Evolutionary conservation across 2,329 filamentous ascomycete species (phyloP).

Genomic region (Fusarium devonianum): DNA sequence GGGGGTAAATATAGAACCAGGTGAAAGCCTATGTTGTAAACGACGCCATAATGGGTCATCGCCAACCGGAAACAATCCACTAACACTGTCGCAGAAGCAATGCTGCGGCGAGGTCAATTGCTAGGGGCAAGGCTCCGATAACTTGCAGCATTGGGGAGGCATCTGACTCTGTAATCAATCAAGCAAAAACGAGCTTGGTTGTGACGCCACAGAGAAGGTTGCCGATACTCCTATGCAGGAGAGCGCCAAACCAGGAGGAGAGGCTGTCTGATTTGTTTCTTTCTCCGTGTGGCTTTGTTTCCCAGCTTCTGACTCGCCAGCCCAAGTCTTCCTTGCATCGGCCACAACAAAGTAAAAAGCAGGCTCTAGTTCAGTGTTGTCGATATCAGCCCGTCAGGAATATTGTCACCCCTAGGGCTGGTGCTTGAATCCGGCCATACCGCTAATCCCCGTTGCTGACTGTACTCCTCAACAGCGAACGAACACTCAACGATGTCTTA

Average conservation of each 20-base stretch:
- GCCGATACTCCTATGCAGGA: constrained; percentile 15
- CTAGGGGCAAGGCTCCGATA: constrained; percentile 20
- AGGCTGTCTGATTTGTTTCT: constrained; percentile 11
- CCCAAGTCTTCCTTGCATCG: constrained; percentile 13
- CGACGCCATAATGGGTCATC: constrained; percentile 8
- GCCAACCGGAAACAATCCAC: constrained; percentile 9
- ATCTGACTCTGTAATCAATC: constrained; percentile 5
- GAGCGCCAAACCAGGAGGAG: constrained; percentile 8
- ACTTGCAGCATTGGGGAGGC: constrained; percentile 10
- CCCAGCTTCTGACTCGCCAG: constrained; percentile 1
- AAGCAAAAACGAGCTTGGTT: constrained; percentile 12
- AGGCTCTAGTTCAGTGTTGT: neutral
- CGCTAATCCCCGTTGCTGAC: neutral
- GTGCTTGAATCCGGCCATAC: neutral
- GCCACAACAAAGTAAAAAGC: constrained; percentile 1
- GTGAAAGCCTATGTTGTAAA: constrained; percentile 22
- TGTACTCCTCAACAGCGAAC: neutral
- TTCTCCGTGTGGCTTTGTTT: constrained; percentile 12
- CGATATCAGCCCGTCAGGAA: neutral
- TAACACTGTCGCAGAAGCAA: constrained; percentile 12
- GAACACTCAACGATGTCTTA: neutral
- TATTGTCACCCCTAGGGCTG: constrained; percentile 6
- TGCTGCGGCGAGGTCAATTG: neutral
- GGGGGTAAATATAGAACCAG: constrained; percentile 31
- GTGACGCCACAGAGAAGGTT: constrained; percentile 24